phyloP scores from a whole-genome alignment of 2,329 filamentous ascomycete genomes.

The Hypoxylon sp. region DNA sequence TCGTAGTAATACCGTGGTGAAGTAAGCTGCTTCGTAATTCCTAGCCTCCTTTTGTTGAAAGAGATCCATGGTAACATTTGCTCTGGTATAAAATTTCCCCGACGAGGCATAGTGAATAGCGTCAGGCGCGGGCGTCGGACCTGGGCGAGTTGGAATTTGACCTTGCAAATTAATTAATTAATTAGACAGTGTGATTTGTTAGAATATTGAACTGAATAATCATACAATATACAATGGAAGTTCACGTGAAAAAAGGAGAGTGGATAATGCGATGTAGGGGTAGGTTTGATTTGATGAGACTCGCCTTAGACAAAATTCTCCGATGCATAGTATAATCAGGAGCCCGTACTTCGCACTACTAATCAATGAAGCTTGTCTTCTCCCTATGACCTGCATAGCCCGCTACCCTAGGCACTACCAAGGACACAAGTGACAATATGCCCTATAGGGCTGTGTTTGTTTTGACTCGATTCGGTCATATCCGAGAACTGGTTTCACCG shows the following conservation, averaged over 20 bases:
- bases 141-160: constrained; percentile 14
- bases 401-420: background rate
- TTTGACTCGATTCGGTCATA: constrained; percentile 1
- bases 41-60: background rate
- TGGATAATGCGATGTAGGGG: background rate
- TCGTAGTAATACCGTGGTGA: background rate
- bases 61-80: constrained; percentile 1
- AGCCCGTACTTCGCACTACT: background rate
- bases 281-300: constrained; percentile 6
- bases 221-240: background rate
- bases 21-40: background rate
- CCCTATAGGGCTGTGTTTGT: constrained; percentile 20
- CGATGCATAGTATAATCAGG: background rate
- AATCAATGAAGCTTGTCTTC: background rate
- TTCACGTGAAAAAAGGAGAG: constrained; percentile 10
- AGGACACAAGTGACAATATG: constrained; percentile 3
- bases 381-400: background rate
- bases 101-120: background rate
- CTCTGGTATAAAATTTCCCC: background rate
- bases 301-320: constrained; percentile 4
- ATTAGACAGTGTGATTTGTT: background rate
- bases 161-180: constrained; percentile 13
- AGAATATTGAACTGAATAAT: constrained; percentile 11
- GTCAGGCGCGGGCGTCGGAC: constrained; percentile 7
- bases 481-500: constrained; percentile 14